These are phyloP conservation scores for Cordia subcordata DNA, from an alignment of 257 asterid genomes.

Conservation along the genomic window DNA sequence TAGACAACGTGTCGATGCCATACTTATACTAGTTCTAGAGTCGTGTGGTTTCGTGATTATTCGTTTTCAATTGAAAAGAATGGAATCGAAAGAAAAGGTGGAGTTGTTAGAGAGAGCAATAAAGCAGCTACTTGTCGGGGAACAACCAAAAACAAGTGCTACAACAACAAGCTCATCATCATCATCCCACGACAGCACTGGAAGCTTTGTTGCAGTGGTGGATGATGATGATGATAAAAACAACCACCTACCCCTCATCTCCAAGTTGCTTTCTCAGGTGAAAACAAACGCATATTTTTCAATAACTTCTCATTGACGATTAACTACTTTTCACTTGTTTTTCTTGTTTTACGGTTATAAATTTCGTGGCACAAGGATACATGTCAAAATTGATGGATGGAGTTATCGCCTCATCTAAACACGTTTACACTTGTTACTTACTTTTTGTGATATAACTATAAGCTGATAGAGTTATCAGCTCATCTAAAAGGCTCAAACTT, in stretches of 20 bases:
- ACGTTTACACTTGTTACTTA: no score
- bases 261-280: conserved; percentile 41
- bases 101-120: conserved; percentile 32
- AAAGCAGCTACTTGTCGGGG: conserved; percentile 24
- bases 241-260: conserved; percentile 23
- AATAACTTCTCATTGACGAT: no score
- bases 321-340: no score
- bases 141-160: conserved; percentile 16
- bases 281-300: not conserved
- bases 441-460: no score
- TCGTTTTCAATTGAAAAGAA: conserved; percentile 6
- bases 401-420: no score
- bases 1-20: no score
- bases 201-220: conserved; percentile 11
- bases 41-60: not conserved
- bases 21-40: no score
- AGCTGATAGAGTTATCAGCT: no score
- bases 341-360: no score
- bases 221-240: conserved; percentile 4
- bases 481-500: no score
- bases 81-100: conserved; percentile 28
- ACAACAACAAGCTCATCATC: conserved; percentile 8
- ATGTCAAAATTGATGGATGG: not conserved
- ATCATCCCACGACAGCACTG: not conserved
- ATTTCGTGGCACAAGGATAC: no score